Conservation (phyloP, 768 basidiomycete species). For the Mycena pura region DNA sequence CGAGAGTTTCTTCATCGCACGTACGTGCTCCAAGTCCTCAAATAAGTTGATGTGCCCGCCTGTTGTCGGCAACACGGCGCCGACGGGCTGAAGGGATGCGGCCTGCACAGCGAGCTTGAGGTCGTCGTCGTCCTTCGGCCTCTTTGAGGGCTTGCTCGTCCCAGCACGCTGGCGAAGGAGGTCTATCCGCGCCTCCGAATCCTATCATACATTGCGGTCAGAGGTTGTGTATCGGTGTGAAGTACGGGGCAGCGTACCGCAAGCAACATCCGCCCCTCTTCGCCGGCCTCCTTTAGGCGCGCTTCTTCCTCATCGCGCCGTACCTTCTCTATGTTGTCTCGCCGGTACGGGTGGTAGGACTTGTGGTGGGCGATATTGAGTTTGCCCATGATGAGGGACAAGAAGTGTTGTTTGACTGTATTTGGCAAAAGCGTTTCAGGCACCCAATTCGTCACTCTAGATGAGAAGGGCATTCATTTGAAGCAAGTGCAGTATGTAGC, state of each 20-base stretch:
- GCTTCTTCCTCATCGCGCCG: slow-evolving; percentile 86
- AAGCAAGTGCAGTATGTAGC: no score
- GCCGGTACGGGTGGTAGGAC: slow-evolving; percentile 85
- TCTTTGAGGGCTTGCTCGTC: slow-evolving; percentile 43
- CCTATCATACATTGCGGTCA: slow-evolving; percentile 49
- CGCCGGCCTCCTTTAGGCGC: slow-evolving; percentile 63
- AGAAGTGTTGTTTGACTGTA: no score
- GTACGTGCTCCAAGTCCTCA: slow-evolving; percentile 78
- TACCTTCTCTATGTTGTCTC: slow-evolving; percentile 85
- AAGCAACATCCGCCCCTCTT: slow-evolving; percentile 74
- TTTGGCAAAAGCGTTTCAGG: no score
- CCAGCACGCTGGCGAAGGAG: slow-evolving; percentile 69
- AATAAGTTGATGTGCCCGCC: slow-evolving; percentile 85
- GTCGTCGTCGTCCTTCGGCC: slow-evolving; percentile 44
- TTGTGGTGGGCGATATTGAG: slow-evolving; percentile 92
- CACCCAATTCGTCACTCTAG: no score
- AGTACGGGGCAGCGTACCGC: slow-evolving; percentile 58
- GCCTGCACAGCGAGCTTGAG: slow-evolving; percentile 26
- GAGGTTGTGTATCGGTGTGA: neutral
- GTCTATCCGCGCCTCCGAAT: slow-evolving; percentile 80
- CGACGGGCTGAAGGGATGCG: slow-evolving; percentile 38
- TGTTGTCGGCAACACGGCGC: slow-evolving; percentile 52
- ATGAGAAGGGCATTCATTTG: no score
- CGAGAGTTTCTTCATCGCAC: slow-evolving; percentile 18
- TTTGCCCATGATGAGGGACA: no score